These are phyloP conservation scores for Aureobasidium mangrovei DNA, from an alignment of 2,329 filamentous ascomycete genomes.

Conservation along the genomic window DNA sequence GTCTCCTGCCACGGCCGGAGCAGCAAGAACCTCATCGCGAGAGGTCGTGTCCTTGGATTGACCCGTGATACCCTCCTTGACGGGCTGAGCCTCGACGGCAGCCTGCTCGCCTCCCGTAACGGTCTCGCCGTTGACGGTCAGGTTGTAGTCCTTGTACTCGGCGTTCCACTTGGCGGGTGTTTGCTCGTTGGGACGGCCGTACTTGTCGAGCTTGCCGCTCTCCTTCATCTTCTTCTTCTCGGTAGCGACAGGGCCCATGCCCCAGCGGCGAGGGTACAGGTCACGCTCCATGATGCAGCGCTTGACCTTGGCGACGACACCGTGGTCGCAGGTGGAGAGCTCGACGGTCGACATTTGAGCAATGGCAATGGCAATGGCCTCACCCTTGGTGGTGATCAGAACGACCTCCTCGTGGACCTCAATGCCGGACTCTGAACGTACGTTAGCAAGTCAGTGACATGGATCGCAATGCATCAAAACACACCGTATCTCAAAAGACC, in stretches of 20 bases:
- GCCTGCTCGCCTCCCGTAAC: constrained; percentile 21
- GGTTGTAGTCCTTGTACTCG: constrained; percentile 83
- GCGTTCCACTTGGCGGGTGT: constrained; percentile 89
- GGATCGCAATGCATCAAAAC: constrained; percentile 24
- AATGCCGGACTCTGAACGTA: constrained; percentile 64
- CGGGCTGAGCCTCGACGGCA: constrained; percentile 26
- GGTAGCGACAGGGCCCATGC: constrained; percentile 79
- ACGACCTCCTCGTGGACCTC: constrained; percentile 95
- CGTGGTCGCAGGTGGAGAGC: constrained; percentile 93
- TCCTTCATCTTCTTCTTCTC: constrained; percentile 99
- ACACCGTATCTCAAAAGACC: constrained; percentile 83
- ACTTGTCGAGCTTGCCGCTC: constrained; percentile 97
- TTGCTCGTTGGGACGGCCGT: constrained; percentile 79
- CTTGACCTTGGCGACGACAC: constrained; percentile 97
- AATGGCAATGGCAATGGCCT: constrained; percentile 93
- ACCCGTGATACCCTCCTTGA: constrained; percentile 28
- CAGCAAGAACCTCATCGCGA: constrained; percentile 32
- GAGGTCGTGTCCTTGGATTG: constrained; percentile 32
- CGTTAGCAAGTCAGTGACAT: constrained; percentile 18
- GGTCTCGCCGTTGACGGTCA: constrained; percentile 33
- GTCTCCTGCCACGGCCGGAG: constrained; percentile 29
- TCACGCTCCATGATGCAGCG: constrained; percentile 99
- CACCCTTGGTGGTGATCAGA: constrained; percentile 97
- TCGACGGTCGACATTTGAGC: constrained; percentile 98
- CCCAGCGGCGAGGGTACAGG: constrained; percentile 93